Percentiles rank a stretch among this genome's conserved stretches.
Conservation (phyloP, 106 monocot genomes). For the Allium fistulosum region DNA sequence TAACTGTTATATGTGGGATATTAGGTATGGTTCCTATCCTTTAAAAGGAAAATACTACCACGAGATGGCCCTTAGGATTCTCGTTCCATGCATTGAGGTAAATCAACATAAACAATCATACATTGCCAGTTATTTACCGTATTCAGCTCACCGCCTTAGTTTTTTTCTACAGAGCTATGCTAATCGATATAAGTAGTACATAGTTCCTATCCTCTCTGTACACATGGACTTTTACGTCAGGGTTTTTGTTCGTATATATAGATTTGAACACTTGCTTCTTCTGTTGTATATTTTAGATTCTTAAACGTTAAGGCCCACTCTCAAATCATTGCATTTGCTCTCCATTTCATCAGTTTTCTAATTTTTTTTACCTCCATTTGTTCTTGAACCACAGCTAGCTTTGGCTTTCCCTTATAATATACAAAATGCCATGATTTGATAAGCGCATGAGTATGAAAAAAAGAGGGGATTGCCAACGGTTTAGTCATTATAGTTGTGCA, state of each 20-base stretch:
- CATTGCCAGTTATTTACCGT: too few species aligned
- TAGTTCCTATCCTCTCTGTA: constrained; percentile 87
- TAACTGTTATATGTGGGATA: constrained; percentile 3
- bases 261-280: constrained; percentile 24
- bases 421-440: background rate
- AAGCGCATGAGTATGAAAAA: background rate
- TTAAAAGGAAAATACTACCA: constrained; percentile 94
- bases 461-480: background rate
- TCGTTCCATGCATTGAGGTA: constrained; percentile 95
- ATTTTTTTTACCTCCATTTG: too few species aligned
- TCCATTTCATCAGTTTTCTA: background rate
- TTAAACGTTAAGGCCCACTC: background rate
- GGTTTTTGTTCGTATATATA: constrained; percentile 94
- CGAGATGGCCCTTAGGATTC: constrained; percentile 94
- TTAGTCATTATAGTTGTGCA: background rate
- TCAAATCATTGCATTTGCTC: background rate
- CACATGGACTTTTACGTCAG: constrained; percentile 98
- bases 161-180: constrained; percentile 82
- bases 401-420: background rate
- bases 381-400: background rate
- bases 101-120: background rate
- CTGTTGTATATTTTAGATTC: background rate
- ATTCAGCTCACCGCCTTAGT: too few species aligned
- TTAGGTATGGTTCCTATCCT: constrained; percentile 89
- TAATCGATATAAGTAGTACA: constrained; percentile 90